Evolutionary conservation across 768 basidiomycete genomes (phyloP).

Genomic region (Serpula lacrymans): DNA sequence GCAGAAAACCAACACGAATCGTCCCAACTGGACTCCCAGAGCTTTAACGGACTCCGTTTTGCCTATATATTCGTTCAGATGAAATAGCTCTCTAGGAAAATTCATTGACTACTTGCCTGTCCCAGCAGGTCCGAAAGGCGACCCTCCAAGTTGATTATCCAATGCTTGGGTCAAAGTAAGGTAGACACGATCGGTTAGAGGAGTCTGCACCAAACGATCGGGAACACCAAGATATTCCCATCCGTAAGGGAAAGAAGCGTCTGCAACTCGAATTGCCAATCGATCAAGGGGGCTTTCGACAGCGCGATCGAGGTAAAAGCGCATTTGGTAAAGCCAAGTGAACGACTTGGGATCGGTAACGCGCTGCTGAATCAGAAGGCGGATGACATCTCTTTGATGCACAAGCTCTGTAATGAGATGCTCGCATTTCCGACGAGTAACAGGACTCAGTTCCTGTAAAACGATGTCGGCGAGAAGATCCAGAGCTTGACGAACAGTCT

Average conservation of each 20-base stretch:
- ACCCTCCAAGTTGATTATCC: constrained; percentile 91
- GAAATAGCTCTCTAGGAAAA: constrained; percentile 4
- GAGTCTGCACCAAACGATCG: constrained; percentile 96
- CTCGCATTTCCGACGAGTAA: constrained; percentile 97
- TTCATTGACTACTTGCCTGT: constrained; percentile 55
- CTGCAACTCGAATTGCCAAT: constrained; percentile 79
- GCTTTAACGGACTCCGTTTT: constrained; percentile 99
- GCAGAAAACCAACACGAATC: constrained; percentile 99
- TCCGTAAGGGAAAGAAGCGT: constrained; percentile 92
- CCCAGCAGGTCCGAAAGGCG: constrained; percentile 98
- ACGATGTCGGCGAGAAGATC: constrained; percentile 98
- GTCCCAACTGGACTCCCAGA: constrained; percentile 92
- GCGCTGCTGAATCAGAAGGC: constrained; percentile 66
- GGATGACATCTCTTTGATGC: constrained; percentile 94
- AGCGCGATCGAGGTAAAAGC: constrained; percentile 82
- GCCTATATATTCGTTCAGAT: constrained; percentile 41
- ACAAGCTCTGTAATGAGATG: constrained; percentile 98
- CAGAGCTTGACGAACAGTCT: constrained; percentile 75
- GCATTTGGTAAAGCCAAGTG: constrained; percentile 97
- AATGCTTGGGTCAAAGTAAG: constrained; percentile 95
- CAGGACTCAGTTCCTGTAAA: constrained; percentile 79
- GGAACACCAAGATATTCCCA: constrained; percentile 99
- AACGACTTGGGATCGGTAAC: constrained; percentile 70
- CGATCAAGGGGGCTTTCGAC: constrained; percentile 78
- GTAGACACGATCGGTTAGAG: constrained; percentile 95